A percentile compares a stretch with the other conserved stretches of the same genome.
phyloP scores from a whole-genome alignment of 2,329 filamentous ascomycete genomes.

The Aspergillus novoparasiticus region DNA sequence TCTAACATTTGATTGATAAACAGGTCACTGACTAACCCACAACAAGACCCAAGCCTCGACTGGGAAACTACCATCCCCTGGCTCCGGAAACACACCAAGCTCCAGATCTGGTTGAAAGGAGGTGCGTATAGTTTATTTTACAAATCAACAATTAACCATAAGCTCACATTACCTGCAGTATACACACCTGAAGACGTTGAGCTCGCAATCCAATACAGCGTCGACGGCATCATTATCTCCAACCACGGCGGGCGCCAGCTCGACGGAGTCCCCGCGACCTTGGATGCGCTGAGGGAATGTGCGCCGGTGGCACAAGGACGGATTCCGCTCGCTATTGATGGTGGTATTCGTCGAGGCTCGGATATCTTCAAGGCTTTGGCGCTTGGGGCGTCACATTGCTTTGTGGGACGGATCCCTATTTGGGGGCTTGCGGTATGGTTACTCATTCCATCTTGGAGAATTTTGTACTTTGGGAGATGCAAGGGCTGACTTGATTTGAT shows the following conservation, averaged over 20 bases:
- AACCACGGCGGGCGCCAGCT: slow-evolving; percentile 45
- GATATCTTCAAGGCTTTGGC: slow-evolving; percentile 43
- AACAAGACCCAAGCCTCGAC: slow-evolving; percentile 42
- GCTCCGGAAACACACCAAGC: slow-evolving; percentile 50
- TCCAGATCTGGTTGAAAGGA: slow-evolving; percentile 45
- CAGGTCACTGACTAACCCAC: background rate
- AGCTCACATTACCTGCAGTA: slow-evolving; percentile 20
- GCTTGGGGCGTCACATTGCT: slow-evolving; percentile 36
- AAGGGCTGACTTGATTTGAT: slow-evolving; percentile 6
- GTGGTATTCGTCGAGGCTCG: slow-evolving; percentile 37
- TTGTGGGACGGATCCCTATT: slow-evolving; percentile 36
- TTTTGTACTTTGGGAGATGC: background rate
- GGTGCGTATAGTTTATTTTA: slow-evolving; percentile 14
- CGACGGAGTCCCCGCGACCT: slow-evolving; percentile 40
- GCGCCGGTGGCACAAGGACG: slow-evolving; percentile 31
- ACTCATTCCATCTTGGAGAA: background rate
- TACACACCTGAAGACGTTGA: slow-evolving; percentile 38
- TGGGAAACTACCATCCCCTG: slow-evolving; percentile 56
- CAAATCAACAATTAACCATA: background rate
- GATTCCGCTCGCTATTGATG: slow-evolving; percentile 38
- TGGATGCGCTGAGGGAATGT: slow-evolving; percentile 37
- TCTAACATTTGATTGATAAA: background rate
- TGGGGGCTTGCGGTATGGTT: slow-evolving; percentile 35
- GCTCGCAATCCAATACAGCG: slow-evolving; percentile 36
- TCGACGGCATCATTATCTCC: slow-evolving; percentile 42